A percentile compares a stretch with the other conserved stretches of the same genome.
phyloP scores from a whole-genome alignment of 495 filamentous ascomycete species.

The Emericellopsis terricola region DNA sequence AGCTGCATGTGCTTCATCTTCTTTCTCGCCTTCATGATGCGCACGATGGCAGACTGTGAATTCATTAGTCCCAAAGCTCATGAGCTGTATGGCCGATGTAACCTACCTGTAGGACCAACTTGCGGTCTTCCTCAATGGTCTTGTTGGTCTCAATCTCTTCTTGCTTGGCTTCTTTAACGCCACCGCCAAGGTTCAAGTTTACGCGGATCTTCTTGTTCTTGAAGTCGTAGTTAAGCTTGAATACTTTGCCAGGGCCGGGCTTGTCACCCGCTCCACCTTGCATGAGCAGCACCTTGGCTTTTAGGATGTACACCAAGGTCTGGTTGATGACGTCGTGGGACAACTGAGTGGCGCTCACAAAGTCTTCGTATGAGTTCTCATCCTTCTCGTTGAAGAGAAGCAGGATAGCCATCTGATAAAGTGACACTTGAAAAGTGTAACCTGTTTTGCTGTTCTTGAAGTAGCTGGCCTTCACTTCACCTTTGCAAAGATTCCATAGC shows the following conservation, averaged over 20 bases:
- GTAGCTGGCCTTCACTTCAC: slow-evolving; percentile 89
- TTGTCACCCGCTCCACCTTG: slow-evolving; percentile 33
- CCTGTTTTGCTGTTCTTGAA: slow-evolving; percentile 72
- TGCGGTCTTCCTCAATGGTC: slow-evolving; percentile 96
- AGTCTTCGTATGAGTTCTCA: slow-evolving; percentile 71
- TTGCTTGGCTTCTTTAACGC: slow-evolving; percentile 87
- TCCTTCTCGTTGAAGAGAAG: slow-evolving; percentile 87
- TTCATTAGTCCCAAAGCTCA: too few relatives aligned
- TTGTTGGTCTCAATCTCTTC: slow-evolving; percentile 96
- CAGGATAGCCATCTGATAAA: slow-evolving; percentile 95
- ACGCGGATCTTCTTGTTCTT: slow-evolving; percentile 95
- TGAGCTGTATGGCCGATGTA: too few relatives aligned
- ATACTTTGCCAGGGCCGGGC: slow-evolving; percentile 55
- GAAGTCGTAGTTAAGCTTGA: slow-evolving; percentile 78
- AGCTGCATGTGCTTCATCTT: slow-evolving; percentile 92
- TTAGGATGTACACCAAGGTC: slow-evolving; percentile 64
- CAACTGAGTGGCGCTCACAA: slow-evolving; percentile 62
- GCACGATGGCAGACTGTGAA: slow-evolving; percentile 82
- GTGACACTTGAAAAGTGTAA: slow-evolving; percentile 94
- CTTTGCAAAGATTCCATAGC: slow-evolving; percentile 97
- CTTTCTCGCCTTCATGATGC: slow-evolving; percentile 99
- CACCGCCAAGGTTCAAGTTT: slow-evolving; percentile 85
- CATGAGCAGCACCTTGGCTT: slow-evolving; percentile 69
- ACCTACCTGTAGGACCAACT: slow-evolving; percentile 88
- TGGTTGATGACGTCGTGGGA: slow-evolving; percentile 69